Conservation (phyloP, 139 green algal genomes). For the Limnomonas spitsbergensis region DNA sequence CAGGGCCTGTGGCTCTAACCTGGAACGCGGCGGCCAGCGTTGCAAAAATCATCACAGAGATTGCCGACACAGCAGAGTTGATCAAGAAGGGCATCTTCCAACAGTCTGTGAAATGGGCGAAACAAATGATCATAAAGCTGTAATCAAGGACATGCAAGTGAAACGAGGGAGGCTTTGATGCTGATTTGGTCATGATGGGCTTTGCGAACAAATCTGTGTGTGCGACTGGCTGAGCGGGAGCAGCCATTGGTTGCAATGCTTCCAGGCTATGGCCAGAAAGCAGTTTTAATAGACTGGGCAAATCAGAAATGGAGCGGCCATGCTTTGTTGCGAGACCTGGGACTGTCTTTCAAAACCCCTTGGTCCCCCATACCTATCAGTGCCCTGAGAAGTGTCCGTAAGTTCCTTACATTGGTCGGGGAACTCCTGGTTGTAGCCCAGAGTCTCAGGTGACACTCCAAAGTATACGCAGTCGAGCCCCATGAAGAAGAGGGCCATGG, state of each 20-base stretch:
- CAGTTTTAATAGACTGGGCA: background rate
- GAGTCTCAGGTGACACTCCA: background rate
- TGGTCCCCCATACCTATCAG: background rate
- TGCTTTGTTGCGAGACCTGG: background rate
- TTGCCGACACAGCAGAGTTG: slow-evolving; percentile 3
- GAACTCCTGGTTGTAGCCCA: slow-evolving; percentile 9
- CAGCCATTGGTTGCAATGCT: background rate
- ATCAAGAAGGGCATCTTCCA: slow-evolving; percentile 29
- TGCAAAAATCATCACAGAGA: slow-evolving; percentile 3
- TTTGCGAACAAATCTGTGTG: background rate
- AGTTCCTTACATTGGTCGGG: background rate
- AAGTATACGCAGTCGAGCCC: slow-evolving; percentile 18
- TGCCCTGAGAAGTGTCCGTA: background rate
- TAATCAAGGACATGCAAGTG: background rate
- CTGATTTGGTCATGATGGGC: background rate
- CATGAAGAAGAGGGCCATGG: slow-evolving; percentile 32
- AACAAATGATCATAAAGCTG: slow-evolving; percentile 1
- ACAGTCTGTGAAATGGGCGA: slow-evolving; percentile 7
- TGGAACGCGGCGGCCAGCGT: slow-evolving; percentile 5
- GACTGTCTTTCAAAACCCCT: background rate
- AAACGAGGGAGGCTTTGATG: background rate
- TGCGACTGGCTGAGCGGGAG: too few species aligned
- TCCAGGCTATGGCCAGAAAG: background rate
- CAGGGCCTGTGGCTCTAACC: too few species aligned
- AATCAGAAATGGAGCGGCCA: background rate